Conservation (phyloP, 768 basidiomycete genomes). For the Trametes sanguinea region DNA sequence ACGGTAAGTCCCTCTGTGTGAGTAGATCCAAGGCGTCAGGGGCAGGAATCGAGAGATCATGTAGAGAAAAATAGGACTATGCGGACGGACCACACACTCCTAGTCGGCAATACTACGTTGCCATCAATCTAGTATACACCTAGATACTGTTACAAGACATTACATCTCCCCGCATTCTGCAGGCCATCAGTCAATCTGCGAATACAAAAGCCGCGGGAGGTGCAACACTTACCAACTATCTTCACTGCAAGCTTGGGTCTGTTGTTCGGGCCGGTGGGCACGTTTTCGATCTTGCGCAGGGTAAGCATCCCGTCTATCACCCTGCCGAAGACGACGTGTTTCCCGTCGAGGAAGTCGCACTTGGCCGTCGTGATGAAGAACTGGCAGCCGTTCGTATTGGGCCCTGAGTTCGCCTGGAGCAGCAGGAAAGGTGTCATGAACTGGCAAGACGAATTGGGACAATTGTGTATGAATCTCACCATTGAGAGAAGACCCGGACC, state of each 20-base stretch:
- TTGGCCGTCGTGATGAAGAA: slow-evolving; percentile 97
- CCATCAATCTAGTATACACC: too few species aligned
- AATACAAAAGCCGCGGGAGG: neutral
- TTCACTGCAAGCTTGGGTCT: slow-evolving; percentile 87
- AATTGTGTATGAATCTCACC: slow-evolving; percentile 54
- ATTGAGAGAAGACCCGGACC: slow-evolving; percentile 89
- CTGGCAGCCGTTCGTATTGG: slow-evolving; percentile 92
- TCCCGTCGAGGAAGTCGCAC: slow-evolving; percentile 94
- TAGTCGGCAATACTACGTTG: too few species aligned
- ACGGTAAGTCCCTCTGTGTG: too few species aligned
- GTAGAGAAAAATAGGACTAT: too few species aligned
- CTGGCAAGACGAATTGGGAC: too few species aligned
- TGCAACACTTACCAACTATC: slow-evolving; percentile 65
- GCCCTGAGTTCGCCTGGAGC: slow-evolving; percentile 87
- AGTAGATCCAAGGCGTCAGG: too few species aligned
- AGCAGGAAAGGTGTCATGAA: neutral
- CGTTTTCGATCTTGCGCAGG: slow-evolving; percentile 93
- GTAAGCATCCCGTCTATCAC: slow-evolving; percentile 95
- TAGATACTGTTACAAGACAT: neutral
- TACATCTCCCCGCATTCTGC: slow-evolving; percentile 45
- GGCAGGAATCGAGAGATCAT: too few species aligned
- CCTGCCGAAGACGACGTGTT: slow-evolving; percentile 91
- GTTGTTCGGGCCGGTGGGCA: slow-evolving; percentile 89
- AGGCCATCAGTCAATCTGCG: neutral
- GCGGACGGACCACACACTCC: too few species aligned